phyloP scores from a whole-genome alignment of 1,284 basidiomycete genomes.

The Marasmius tenuissimus region DNA sequence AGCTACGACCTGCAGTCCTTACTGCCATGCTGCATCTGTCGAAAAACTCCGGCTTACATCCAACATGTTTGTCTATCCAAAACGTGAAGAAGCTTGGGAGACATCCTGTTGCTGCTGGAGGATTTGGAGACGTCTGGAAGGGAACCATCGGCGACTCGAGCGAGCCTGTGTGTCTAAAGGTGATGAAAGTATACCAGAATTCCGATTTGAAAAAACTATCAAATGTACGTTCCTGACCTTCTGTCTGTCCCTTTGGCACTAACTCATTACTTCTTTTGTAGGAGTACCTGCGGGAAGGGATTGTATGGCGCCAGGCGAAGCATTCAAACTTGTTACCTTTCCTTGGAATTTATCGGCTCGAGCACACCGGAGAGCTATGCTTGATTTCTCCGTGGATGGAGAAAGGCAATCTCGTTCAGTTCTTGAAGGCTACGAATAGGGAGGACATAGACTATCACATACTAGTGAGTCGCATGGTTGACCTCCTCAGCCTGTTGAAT shows the following conservation, averaged over 20 bases:
- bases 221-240: background rate
- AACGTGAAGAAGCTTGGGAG: background rate
- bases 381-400: constrained; percentile 8
- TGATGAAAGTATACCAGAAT: background rate
- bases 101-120: background rate
- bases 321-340: constrained; percentile 4
- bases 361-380: constrained; percentile 8
- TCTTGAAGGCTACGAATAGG: background rate
- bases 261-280: background rate
- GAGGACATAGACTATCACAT: background rate
- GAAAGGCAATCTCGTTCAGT: too few species aligned
- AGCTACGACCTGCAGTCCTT: background rate
- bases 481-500: background rate
- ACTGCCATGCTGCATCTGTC: background rate
- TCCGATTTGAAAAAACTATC: background rate
- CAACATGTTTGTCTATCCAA: background rate
- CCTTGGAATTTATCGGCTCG: constrained; percentile 2
- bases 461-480: background rate
- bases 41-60: background rate
- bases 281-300: background rate
- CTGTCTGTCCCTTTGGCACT: background rate
- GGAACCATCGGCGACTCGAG: too few species aligned
- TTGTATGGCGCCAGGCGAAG: constrained; percentile 1
- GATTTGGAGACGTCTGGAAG: background rate
- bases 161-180: background rate